These are phyloP conservation scores for Aspergillus chevalieri DNA, from an alignment of 2,329 filamentous ascomycete species.

Conservation along the genomic window DNA sequence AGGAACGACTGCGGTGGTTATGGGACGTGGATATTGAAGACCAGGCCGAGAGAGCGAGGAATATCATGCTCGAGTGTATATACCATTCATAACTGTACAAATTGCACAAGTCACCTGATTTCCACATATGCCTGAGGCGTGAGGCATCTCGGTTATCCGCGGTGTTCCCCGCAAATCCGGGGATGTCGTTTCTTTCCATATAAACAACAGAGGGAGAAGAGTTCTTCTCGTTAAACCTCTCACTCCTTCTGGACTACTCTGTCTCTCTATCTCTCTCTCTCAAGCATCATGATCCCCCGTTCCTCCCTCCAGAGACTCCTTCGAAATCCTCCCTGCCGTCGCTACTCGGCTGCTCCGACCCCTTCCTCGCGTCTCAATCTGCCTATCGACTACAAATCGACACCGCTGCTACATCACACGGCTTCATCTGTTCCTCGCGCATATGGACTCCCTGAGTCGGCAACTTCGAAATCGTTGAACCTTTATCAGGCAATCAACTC, in stretches of 20 bases:
- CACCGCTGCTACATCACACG: conserved; percentile 72
- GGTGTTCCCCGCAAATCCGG: conserved; percentile 15
- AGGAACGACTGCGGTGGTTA: conserved; percentile 24
- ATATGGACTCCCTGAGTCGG: conserved; percentile 65
- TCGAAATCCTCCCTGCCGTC: conserved; percentile 12
- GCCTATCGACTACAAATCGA: conserved; percentile 79
- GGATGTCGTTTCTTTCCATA: background rate
- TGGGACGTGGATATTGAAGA: conserved; percentile 29
- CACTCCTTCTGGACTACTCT: background rate
- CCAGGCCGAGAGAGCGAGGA: conserved; percentile 18
- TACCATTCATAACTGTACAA: background rate
- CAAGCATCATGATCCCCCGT: background rate
- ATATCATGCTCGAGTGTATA: background rate
- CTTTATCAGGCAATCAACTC: conserved; percentile 92
- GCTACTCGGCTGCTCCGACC: conserved; percentile 43
- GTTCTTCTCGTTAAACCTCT: background rate
- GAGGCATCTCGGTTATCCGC: conserved; percentile 20
- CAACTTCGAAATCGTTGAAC: conserved; percentile 78
- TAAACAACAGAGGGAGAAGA: conserved; percentile 3
- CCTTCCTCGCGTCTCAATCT: conserved; percentile 64
- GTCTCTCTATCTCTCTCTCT: background rate
- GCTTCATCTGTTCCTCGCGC: conserved; percentile 65
- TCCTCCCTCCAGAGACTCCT: background rate
- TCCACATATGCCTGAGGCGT: background rate
- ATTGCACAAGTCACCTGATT: background rate